Evolutionary conservation across 306 rosid genomes (phyloP).

Genomic region (Trifolium dubium): DNA sequence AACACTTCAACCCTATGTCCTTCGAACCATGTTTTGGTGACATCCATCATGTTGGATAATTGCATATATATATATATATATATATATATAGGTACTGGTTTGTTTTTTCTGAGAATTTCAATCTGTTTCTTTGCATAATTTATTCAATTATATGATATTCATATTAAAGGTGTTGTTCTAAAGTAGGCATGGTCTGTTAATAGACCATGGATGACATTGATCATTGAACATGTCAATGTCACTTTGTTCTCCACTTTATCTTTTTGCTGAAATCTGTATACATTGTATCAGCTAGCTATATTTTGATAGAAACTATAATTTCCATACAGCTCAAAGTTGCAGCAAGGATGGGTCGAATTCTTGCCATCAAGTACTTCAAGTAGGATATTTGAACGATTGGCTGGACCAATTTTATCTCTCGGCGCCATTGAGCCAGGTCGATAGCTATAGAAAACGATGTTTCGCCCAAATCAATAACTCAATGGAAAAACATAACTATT

Average conservation of each 20-base stretch:
- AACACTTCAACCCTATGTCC: too few relatives aligned
- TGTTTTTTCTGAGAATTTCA: neutral
- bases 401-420: too few relatives aligned
- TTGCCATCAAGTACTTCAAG: neutral
- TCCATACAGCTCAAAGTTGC: constrained; percentile 7
- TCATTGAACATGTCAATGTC: neutral
- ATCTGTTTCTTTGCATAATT: neutral
- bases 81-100: neutral
- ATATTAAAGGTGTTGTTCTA: constrained; percentile 2
- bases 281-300: neutral
- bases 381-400: too few relatives aligned
- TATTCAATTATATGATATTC: neutral
- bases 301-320: neutral
- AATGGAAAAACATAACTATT: too few relatives aligned
- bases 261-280: neutral
- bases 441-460: too few relatives aligned
- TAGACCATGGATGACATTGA: neutral
- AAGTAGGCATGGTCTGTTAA: neutral
- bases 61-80: too few relatives aligned
- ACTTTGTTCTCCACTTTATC: constrained; percentile 4
- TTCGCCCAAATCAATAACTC: too few relatives aligned
- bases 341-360: neutral
- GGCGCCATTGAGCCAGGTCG: too few relatives aligned
- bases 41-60: too few relatives aligned
- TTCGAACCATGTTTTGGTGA: too few relatives aligned